These are phyloP conservation scores for Vitis hybrid DNA, from an alignment of 177 flowering plant species.

Conservation along the genomic window DNA sequence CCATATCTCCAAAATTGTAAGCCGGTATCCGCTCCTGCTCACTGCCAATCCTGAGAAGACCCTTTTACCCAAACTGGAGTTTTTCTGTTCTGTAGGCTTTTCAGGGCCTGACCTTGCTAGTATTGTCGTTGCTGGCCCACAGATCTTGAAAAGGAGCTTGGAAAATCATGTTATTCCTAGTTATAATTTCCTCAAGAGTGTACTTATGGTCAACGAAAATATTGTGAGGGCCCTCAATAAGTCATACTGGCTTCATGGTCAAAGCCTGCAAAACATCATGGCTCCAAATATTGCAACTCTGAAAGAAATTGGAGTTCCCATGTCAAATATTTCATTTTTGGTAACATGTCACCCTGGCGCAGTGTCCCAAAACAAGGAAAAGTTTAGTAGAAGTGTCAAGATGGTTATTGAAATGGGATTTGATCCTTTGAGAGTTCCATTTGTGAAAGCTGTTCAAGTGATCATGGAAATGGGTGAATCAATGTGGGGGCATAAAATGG, in stretches of 20 bases:
- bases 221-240: neutral
- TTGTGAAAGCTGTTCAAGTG: neutral
- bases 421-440: neutral
- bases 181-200: neutral
- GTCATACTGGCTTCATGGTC: neutral
- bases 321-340: neutral
- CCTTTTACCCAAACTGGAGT: conserved; percentile 8
- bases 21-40: conserved; percentile 5
- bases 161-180: neutral
- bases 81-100: too few relatives aligned
- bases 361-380: too few relatives aligned
- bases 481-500: neutral
- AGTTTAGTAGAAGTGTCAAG: neutral
- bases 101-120: too few relatives aligned
- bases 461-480: neutral
- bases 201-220: neutral
- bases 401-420: neutral
- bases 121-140: too few relatives aligned
- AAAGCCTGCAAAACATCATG: neutral
- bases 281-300: neutral
- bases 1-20: conserved; percentile 19
- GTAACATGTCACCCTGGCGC: neutral
- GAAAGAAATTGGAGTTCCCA: neutral
- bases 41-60: conserved; percentile 3
- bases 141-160: too few relatives aligned